These are phyloP conservation scores for Taiwanofungus camphoratus DNA, from an alignment of 1,284 basidiomycete genomes.

Conservation along the genomic window DNA sequence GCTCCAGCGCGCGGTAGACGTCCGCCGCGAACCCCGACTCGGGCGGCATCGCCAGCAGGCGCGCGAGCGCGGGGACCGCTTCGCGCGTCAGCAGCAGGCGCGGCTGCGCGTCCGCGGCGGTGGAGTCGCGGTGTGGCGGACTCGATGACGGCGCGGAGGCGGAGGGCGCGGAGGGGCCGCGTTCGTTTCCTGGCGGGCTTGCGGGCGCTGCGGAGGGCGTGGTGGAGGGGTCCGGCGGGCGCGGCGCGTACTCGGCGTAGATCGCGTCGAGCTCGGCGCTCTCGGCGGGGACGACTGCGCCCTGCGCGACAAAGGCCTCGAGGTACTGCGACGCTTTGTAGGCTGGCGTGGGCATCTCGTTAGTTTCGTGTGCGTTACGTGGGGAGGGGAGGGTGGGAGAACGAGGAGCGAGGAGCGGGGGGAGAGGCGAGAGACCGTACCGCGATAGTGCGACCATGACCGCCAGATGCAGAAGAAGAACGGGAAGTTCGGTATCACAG, in stretches of 20 bases:
- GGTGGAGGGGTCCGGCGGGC: slow-evolving; percentile 1
- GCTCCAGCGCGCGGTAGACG: slow-evolving; percentile 60
- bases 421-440: slow-evolving; percentile 32
- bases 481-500: slow-evolving; percentile 75
- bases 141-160: background rate
- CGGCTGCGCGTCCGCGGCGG: slow-evolving; percentile 2
- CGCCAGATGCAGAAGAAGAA: slow-evolving; percentile 83
- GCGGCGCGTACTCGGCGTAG: slow-evolving; percentile 39
- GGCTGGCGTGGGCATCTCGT: slow-evolving; percentile 47
- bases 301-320: slow-evolving; percentile 47
- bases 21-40: slow-evolving; percentile 40
- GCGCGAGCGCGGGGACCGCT: slow-evolving; percentile 46
- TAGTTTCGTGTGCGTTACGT: too few species aligned
- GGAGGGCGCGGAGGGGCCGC: background rate
- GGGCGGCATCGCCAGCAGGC: slow-evolving; percentile 40
- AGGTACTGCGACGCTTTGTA: slow-evolving; percentile 71
- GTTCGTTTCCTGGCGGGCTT: background rate
- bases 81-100: slow-evolving; percentile 44
- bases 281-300: slow-evolving; percentile 49
- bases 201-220: background rate
- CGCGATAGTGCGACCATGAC: slow-evolving; percentile 77
- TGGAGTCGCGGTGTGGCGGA: too few species aligned
- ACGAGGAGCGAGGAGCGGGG: background rate
- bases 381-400: too few species aligned
- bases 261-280: slow-evolving; percentile 50